Evolutionary conservation across 306 rosid genomes (phyloP), one percentile per base, ranked within the genome.

Genomic region (Inga oerstediana): DNA sequence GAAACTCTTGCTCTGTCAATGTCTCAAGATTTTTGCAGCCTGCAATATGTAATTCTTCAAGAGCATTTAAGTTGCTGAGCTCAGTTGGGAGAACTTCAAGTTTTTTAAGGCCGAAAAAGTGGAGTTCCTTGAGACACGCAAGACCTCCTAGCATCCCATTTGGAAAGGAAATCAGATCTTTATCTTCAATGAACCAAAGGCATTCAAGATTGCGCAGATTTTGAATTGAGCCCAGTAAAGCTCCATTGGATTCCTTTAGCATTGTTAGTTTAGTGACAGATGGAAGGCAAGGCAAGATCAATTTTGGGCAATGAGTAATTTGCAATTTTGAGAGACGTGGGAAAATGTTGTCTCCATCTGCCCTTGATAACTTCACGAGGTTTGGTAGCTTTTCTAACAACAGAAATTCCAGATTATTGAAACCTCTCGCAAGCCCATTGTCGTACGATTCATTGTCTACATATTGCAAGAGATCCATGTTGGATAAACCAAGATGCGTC

Each of bases 61-160:
- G 80, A 27, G 45, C 64, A 81, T 20, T 27, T 35, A 72, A 77
- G 49, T 27, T 27, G 30, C 30, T 27, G 0, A 81, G 69, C 30
- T 64, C 80, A 49, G 22, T 11, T 49, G 82, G 65, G 34, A 71
- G 76, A 14, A 14, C 37, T 61, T 80, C 48, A 54, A 81, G 85
- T 64, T 64, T 72, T 56, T 45, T 4, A 14, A 14, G 14, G 1
- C 0, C 0, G 27, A 0, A 2, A 73, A 85, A 39, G 3, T 7
- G 30, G 11, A 86, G 9, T 15, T 1, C 10, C 79, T 82, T 67
- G 10, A 85, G 83, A 35, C 73, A 81, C 66, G 10, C 24, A n/a
- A 81, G 83, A 67, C 79, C 54, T 72, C 52, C 35, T 45, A 79
- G 51, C 84, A 78, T 86, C 54, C 81, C 81, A 67, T 56, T 17